Evolutionary conservation across 371 early-diverging fungal species (phyloP), one percentile per base, ranked within the genome.

Genomic region (Apophysomyces sp.): DNA sequence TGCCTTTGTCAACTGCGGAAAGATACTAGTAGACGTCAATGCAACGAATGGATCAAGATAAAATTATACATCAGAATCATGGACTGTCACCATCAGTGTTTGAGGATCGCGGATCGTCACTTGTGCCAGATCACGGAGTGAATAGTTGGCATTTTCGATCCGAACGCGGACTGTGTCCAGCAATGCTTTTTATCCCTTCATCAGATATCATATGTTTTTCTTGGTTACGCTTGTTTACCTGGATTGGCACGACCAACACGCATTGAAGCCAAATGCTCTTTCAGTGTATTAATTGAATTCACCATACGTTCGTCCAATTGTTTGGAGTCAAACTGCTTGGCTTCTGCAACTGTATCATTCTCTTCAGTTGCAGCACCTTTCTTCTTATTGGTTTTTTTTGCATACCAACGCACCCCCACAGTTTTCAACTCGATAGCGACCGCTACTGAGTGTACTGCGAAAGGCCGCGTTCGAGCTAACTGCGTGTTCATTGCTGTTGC

Each of bases 71-170:
- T 92, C 89, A 29, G 85, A 75, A 56, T 94, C 93, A 66, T 91
- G 87, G 3, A 94, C 82, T 24, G 88, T 80, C 13, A 95, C 93
- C 61, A 93, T 67, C 60, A 97, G 76, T 15, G 89, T 93, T 61
- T 93, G 92, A 18, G 93, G 90, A 62, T 97, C 96, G 73, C 94
- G 92, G 56, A 94, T 84, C 16, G 87, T 81, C 5, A 97, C 85
- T 69, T 92, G 92, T 1, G 94, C 93, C 11, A 95, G 65, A 52
- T 91, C 85, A 3, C 84, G 70, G 16, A 96, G 70, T 1, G 86
- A 72, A 29, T 84, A 84, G 24, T 80, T 80, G 13, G 75, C 73
- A 31, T 77, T 71, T 27, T 88, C 85, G 51, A 88, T 77, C 41
- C 78, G 74, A 34, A 96, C 91, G 41, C 70, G 72, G 7, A 96